phyloP scores from a whole-genome alignment of 1,284 basidiomycete genomes.

The Ganoderma lucidum region DNA sequence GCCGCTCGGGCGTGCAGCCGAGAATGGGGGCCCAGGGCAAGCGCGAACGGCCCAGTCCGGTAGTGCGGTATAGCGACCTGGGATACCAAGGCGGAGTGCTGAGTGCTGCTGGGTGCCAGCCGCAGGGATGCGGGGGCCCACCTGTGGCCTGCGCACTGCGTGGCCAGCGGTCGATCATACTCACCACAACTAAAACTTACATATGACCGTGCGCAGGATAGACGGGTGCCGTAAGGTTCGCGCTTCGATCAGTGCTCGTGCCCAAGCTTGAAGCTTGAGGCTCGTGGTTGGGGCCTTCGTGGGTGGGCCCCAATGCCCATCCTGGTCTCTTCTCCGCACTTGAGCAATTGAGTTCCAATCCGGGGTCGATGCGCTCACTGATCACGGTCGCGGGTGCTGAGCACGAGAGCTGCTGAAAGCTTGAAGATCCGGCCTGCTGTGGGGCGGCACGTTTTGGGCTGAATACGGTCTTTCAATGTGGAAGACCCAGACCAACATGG shows the following conservation, averaged over 20 bases:
- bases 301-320: not conserved
- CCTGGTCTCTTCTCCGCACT: conserved; percentile 1
- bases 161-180: not conserved
- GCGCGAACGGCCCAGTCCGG: conserved; percentile 3
- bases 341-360: not conserved
- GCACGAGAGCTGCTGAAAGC: conserved; percentile 4
- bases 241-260: conserved; percentile 17
- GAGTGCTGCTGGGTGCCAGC: not conserved
- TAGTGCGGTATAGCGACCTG: not conserved
- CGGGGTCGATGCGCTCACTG: not conserved
- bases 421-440: conserved; percentile 12
- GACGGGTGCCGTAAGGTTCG: conserved; percentile 15
- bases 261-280: conserved; percentile 19
- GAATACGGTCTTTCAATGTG: not conserved
- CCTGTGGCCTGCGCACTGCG: conserved; percentile 1
- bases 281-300: not conserved
- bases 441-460: not conserved
- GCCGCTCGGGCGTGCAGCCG: not conserved
- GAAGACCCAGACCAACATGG: not conserved
- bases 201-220: conserved; percentile 1
- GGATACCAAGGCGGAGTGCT: not conserved
- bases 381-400: not conserved
- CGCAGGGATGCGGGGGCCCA: not conserved
- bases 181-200: not conserved
- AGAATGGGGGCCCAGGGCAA: not conserved